Evolutionary conservation across 495 filamentous ascomycete genomes (phyloP).

Genomic region (Terfezia boudieri): DNA sequence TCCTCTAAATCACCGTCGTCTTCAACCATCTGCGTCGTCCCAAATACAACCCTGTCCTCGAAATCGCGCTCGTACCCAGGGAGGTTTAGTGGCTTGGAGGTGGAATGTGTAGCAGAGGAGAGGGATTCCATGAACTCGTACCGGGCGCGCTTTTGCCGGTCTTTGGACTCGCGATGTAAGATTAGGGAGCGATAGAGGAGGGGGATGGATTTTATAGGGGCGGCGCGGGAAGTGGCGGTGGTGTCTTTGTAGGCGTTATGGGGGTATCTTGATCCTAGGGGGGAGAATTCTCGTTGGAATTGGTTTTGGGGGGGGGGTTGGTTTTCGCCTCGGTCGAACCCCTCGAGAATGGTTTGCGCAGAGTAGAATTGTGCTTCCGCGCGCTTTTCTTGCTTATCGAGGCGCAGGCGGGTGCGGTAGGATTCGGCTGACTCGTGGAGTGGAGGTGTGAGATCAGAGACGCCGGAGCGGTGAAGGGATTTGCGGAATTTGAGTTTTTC

Average conservation of each 20-base stretch:
- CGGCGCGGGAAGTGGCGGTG: slow-evolving; percentile 15
- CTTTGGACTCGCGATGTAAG: slow-evolving; percentile 41
- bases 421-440: slow-evolving; percentile 25
- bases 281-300: neutral
- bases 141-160: slow-evolving; percentile 43
- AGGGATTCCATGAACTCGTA: slow-evolving; percentile 20
- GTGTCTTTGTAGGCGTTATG: neutral
- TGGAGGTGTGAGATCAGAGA: slow-evolving; percentile 22
- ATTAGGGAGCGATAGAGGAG: slow-evolving; percentile 61
- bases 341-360: slow-evolving; percentile 65
- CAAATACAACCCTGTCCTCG: slow-evolving; percentile 35
- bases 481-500: slow-evolving; percentile 61
- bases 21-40: slow-evolving; percentile 17
- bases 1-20: slow-evolving; percentile 42
- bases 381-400: slow-evolving; percentile 49
- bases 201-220: slow-evolving; percentile 38
- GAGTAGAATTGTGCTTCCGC: slow-evolving; percentile 42
- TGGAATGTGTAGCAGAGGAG: neutral
- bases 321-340: slow-evolving; percentile 7
- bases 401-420: slow-evolving; percentile 49
- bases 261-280: neutral
- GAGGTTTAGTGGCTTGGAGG: slow-evolving; percentile 39
- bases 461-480: slow-evolving; percentile 26
- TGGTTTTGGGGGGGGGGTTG: slow-evolving; percentile 19
- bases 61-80: slow-evolving; percentile 29